Conservation (phyloP, 139 green algal species). For the Chlorella sp. region DNA sequence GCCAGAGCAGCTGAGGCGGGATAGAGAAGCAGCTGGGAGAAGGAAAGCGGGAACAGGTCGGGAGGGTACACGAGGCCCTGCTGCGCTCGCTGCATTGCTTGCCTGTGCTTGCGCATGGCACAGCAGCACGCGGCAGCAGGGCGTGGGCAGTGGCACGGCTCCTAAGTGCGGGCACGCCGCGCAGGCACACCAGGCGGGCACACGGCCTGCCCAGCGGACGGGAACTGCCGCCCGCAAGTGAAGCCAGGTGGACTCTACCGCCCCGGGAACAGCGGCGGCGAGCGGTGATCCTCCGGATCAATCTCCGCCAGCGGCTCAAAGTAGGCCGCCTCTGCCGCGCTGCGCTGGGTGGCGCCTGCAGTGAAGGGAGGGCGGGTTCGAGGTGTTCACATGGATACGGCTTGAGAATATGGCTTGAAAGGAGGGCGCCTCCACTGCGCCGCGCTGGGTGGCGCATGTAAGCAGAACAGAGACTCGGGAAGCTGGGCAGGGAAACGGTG, state of each 20-base stretch:
- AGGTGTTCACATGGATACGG: not conserved
- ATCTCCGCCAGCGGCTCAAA: slow-evolving; percentile 44
- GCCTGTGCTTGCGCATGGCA: not conserved
- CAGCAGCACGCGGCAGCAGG: not conserved
- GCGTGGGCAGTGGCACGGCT: too few relatives aligned
- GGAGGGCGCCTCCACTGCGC: slow-evolving; percentile 9
- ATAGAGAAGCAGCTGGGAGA: too few relatives aligned
- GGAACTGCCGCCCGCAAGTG: too few relatives aligned
- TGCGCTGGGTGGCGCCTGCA: slow-evolving; percentile 19
- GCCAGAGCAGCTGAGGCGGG: too few relatives aligned
- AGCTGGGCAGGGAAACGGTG: not conserved
- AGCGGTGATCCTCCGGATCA: slow-evolving; percentile 46
- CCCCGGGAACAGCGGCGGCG: slow-evolving; percentile 37
- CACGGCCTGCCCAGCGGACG: too few relatives aligned
- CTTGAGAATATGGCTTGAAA: not conserved
- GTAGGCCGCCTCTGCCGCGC: slow-evolving; percentile 28
- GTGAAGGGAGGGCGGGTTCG: too few relatives aligned
- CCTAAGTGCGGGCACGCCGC: too few relatives aligned
- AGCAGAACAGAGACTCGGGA: not conserved
- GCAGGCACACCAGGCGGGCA: too few relatives aligned
- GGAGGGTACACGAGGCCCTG: too few relatives aligned
- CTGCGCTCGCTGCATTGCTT: too few relatives aligned
- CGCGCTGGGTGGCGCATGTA: slow-evolving; percentile 4
- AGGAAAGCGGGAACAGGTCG: too few relatives aligned
- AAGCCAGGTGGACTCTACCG: not conserved